These are phyloP conservation scores for Chlamydomonas schloesseri DNA, from an alignment of 139 green algal species.

Conservation along the genomic window DNA sequence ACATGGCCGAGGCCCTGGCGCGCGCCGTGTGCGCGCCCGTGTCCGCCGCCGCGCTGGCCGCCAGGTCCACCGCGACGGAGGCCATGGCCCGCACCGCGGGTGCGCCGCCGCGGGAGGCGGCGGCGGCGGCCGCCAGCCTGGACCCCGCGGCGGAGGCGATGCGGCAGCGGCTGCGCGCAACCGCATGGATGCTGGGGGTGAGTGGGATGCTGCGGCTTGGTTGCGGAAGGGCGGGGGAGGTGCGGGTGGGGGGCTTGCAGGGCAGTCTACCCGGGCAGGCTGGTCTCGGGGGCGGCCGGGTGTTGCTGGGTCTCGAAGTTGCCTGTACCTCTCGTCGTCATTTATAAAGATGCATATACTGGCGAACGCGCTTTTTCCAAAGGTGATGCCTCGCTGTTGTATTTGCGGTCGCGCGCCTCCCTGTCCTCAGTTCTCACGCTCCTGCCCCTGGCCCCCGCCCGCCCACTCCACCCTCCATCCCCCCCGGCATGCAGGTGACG, in stretches of 20 bases:
- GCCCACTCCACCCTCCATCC: no score
- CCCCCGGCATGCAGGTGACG: neutral
- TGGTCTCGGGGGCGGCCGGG: neutral
- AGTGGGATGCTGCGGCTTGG: neutral
- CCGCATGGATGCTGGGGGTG: constrained; percentile 30
- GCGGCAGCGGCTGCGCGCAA: constrained; percentile 6
- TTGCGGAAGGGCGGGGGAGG: neutral
- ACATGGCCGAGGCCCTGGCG: neutral
- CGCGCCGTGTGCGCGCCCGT: constrained; percentile 5
- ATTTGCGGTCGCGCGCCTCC: no score
- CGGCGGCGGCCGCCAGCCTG: neutral
- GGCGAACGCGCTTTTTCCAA: no score
- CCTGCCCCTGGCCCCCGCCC: neutral
- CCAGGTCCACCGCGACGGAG: neutral
- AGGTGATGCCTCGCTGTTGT: no score
- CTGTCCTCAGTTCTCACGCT: no score
- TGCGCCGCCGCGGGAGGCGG: neutral
- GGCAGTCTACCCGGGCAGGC: no score
- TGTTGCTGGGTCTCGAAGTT: no score
- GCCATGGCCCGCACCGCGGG: neutral
- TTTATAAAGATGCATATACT: no score
- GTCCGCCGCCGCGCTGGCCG: neutral
- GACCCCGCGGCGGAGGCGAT: neutral
- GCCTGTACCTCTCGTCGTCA: no score
- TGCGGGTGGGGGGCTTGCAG: neutral